Base-by-base conservation (phyloP, 1,284 basidiomycete genomes). In the Fomitopsis pinicola region DNA sequence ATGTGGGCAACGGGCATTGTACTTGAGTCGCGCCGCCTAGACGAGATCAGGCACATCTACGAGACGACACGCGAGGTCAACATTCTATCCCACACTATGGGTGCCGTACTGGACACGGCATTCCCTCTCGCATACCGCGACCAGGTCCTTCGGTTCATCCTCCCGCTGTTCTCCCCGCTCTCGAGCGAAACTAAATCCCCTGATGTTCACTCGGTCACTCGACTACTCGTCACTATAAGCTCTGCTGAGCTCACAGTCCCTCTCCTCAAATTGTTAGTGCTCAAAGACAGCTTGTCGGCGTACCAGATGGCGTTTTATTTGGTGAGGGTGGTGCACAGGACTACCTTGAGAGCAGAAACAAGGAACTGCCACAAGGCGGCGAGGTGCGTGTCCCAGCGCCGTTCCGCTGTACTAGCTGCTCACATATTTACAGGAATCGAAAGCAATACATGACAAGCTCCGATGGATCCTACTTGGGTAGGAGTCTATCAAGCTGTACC, bases 261-360 rank as follows among this genome's bases (percentile, higher is more conserved):
- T 26, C 79, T 95, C 53, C 73, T 96, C 63, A 82, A 80, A 7
- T 86, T 87, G 2, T 80, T 95, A 19, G 82, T 93, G 14, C 85
- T 87, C 0, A 83, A 84, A 63, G 85, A 92, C 69, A 82, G 83
- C 42, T 76, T 94, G 5, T 80, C 95, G 40, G 94, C 94, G 2
- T 97, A 94, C 73, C 96, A 98, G 72, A 88, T 97, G 71, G 94
- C 91, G 0, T 98, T 97, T 71, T 96, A 98, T 74, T 78, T 98
- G 57, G 91, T 91, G 95, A 97, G 76, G 93, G 95, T 52, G 95
- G 94, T 2, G 87, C 92, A 1, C 94, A 96, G 72, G 94, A 95
- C 70, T 98, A 95, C 77, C 78, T 97, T 55, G 91, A 93, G 69
- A 84, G 79, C 44, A 79, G 96, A 44, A 80, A 84, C 62, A 83